Evolutionary conservation across 2,329 filamentous ascomycete genomes (phyloP), one percentile per base, ranked within the genome.

Genomic region (Verticillium dahliae): DNA sequence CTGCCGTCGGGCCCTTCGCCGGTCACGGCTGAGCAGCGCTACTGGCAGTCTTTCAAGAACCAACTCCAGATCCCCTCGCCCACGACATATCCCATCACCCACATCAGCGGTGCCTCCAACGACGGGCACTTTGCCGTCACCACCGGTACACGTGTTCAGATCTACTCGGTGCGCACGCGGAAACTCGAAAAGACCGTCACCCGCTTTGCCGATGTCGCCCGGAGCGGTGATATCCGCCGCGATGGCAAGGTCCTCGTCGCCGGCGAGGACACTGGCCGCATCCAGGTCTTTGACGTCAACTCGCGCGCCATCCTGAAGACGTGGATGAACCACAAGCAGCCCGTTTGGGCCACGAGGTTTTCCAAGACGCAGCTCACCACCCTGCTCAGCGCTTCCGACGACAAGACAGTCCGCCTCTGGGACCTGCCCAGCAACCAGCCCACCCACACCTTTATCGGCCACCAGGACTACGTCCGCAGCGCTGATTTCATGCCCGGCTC

Each of bases 31-130:
- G 95, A 99, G 79, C 93, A 98, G 78, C 85, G 89, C 67, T 98
- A 98, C 82, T 99, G 96, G 96, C 90, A 90, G 72, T 89, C 90
- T 13, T 99, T 99, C 81, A 92, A 91, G 78, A 95, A 93, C 68
- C 91, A 93, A 67, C 86, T 96, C 62, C 87, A 94, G 64, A 88
- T 98, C 65, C 91, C 95, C 56, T 96, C 94, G 65, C 92, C 93
- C 66, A 92, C 95, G 66, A 91, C 91, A 72, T 92, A 90, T 73
- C 90, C 92, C 56, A 86, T 99, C 70, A 97, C 92, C 38, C 89
- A 96, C 75, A 96, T 99, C 74, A 93, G 91, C 58, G 73, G 90
- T 83, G 64, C 72, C 76, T 33, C 76, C 77, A 80, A 77, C 69
- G 84, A 82, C 74, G 89, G 92, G 72, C 82, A 90, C 61, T 98